These are phyloP conservation scores for Antitrichia curtipendula DNA, from an alignment of 225 moss, liverwort and hornwort species.

Conservation along the genomic window DNA sequence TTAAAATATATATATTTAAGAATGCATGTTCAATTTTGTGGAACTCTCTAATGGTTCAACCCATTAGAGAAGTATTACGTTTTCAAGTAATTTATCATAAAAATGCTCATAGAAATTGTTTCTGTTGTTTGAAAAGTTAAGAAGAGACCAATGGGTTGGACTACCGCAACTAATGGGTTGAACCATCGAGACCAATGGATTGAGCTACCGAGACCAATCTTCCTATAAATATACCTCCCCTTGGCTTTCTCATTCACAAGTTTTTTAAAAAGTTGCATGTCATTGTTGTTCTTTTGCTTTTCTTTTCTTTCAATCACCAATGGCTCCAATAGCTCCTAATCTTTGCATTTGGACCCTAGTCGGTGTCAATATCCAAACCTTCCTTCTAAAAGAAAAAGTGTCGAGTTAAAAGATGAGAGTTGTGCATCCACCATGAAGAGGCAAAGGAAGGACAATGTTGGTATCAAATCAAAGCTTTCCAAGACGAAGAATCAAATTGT, in stretches of 20 bases:
- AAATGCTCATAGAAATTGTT: background rate
- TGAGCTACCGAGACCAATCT: background rate
- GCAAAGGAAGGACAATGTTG: background rate
- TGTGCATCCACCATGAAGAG: rapidly evolving
- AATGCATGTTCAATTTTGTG: too few species aligned
- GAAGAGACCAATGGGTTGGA: background rate
- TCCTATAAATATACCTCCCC: background rate
- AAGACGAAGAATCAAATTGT: background rate
- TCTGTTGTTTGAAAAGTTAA: background rate
- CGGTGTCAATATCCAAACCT: rapidly evolving
- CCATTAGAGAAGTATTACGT: too few species aligned
- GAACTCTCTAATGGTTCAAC: too few species aligned
- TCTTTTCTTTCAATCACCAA: background rate
- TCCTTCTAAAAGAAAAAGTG: rapidly evolving
- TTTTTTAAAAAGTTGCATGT: background rate
- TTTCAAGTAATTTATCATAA: background rate
- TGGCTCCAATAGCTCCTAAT: background rate
- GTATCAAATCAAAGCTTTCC: background rate
- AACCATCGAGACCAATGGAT: rapidly evolving
- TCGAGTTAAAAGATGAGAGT: background rate
- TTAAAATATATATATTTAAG: too few species aligned
- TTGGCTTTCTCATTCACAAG: background rate
- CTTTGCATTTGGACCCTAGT: background rate
- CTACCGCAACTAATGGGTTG: background rate
- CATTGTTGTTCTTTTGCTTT: background rate